Evolutionary conservation across 768 basidiomycete species (phyloP), one percentile per base, ranked within the genome.

Genomic region (Cubamyces lactineus): DNA sequence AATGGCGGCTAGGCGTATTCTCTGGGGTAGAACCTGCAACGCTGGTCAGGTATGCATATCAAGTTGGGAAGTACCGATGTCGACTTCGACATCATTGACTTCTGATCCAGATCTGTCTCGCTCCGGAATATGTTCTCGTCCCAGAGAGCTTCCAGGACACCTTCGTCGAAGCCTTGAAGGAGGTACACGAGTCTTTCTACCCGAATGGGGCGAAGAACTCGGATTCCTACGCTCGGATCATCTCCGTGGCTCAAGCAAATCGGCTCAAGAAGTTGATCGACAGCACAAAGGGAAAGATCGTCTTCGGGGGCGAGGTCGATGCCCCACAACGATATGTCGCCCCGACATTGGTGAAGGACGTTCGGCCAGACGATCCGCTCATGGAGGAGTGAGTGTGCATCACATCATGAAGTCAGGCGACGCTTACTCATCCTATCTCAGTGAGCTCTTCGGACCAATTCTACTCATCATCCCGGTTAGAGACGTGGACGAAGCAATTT

Each of bases 371-470:
- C 54, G 93, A 95, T 73, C 80, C 87, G 0, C 72, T 94, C 62
- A 91, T 95, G 90, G 78, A 79, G 70, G 86, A 90, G 90, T 89
- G 66, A 53, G 87, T 78, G 1, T 39, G 26, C 9, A 34, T 28
- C 28, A 7, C 28, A 7, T 28, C 28, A 3, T 49, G 23, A 11
- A 3, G 2, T n/a, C 51, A 0, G 19, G 53, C 7, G 19, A 21
- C 58, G 43, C 40, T 26, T 16, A n/a, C 49, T 45, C 0, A 6
- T 5, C 47, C 42, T 15, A n/a, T 5, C 7, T 0, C 64, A 92
- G 91, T 61, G 94, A 96, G 69, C 79, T 94, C 41, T 95, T 96
- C 66, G 94, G 92, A 0, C 92, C 94, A 7, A 64, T 96, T 12
- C 76, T 96, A 28, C 86, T 91, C 2, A 79, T 96, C 43, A 76